Conservation (phyloP, 352 stramenopile species). For the Elongisporangium undulatum region DNA sequence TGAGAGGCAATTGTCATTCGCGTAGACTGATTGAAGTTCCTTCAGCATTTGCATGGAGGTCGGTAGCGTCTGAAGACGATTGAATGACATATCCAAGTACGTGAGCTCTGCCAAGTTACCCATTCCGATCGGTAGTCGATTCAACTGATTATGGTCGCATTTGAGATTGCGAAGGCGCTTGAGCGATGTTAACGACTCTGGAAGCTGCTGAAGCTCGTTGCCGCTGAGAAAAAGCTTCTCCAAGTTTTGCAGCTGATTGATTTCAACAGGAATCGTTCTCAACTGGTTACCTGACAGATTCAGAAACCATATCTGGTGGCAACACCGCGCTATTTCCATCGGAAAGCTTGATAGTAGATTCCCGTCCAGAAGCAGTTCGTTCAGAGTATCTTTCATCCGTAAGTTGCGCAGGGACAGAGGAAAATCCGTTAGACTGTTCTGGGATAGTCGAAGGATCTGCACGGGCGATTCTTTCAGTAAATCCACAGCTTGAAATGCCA, state of each 20-base stretch:
- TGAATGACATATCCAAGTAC: constrained; percentile 43
- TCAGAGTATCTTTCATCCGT: constrained; percentile 43
- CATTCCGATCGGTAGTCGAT: constrained; percentile 26
- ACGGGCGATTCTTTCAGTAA: constrained; percentile 44
- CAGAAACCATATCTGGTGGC: constrained; percentile 25
- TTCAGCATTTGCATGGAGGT: constrained; percentile 40
- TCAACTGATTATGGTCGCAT: constrained; percentile 34
- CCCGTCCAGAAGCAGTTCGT: constrained; percentile 24
- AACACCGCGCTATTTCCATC: constrained; percentile 33
- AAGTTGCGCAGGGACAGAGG: constrained; percentile 26
- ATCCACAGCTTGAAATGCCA: constrained; percentile 34
- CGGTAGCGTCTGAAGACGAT: constrained; percentile 36
- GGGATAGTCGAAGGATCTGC: constrained; percentile 19
- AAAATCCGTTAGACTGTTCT: constrained; percentile 46
- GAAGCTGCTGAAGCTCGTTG: constrained; percentile 38
- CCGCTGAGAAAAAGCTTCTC: constrained; percentile 31
- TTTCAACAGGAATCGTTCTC: constrained; percentile 25
- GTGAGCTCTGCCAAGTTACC: constrained; percentile 26
- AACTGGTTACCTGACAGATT: constrained; percentile 52
- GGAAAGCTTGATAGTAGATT: constrained; percentile 39
- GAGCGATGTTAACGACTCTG: constrained; percentile 32
- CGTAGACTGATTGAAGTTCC: constrained; percentile 32
- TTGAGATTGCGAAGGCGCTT: constrained; percentile 24
- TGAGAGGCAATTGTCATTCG: constrained; percentile 42
- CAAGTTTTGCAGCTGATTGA: constrained; percentile 28